phyloP scores from a whole-genome alignment of 2,329 filamentous ascomycete genomes.

The Penicillium italicum region DNA sequence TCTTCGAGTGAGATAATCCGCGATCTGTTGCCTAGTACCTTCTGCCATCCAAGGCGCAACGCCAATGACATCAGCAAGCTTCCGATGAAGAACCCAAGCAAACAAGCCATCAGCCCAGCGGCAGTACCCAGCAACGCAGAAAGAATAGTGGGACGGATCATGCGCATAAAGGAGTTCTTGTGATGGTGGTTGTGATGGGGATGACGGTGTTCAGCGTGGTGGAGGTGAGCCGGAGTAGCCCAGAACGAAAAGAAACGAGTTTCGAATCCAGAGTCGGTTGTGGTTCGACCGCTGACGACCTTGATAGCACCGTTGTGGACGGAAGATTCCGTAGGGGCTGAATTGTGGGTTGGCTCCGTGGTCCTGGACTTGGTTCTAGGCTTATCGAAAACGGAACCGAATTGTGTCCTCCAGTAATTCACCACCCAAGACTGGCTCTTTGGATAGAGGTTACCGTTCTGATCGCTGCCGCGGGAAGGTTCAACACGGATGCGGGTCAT shows the following conservation, averaged over 20 bases:
- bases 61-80: slow-evolving; percentile 16
- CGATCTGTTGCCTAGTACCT: background rate
- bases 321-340: background rate
- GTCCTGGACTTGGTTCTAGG: background rate
- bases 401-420: slow-evolving; percentile 25
- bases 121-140: slow-evolving; percentile 38
- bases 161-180: slow-evolving; percentile 21
- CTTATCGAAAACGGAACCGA: slow-evolving; percentile 20
- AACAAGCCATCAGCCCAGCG: slow-evolving; percentile 37
- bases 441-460: background rate
- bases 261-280: slow-evolving; percentile 4
- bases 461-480: slow-evolving; percentile 10
- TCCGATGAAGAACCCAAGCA: slow-evolving; percentile 39
- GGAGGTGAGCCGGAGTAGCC: slow-evolving; percentile 14
- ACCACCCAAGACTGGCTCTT: slow-evolving; percentile 19
- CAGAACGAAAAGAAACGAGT: slow-evolving; percentile 18
- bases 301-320: background rate
- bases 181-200: slow-evolving; percentile 18
- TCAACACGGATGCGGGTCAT: slow-evolving; percentile 29
- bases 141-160: slow-evolving; percentile 38
- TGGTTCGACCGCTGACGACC: background rate
- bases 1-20: slow-evolving; percentile 9
- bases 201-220: slow-evolving; percentile 17
- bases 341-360: too few species aligned
- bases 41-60: slow-evolving; percentile 6